Evolutionary conservation across 2,329 filamentous ascomycete species (phyloP), one percentile per base, ranked within the genome.

Genomic region (Westerdykella sp.): DNA sequence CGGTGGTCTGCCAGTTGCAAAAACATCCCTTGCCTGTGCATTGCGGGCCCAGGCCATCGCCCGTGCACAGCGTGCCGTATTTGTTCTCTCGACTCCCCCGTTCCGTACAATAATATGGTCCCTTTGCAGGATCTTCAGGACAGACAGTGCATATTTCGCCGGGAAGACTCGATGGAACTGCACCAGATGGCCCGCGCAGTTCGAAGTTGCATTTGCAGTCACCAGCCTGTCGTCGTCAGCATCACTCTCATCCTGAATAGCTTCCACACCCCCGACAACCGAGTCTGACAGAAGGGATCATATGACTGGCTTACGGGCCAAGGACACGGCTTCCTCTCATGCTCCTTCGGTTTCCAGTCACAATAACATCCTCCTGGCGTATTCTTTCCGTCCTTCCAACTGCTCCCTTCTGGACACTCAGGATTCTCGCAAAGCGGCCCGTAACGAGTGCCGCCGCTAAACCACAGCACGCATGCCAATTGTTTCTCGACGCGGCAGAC

Each of bases 391-490:
- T 41, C 40, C n/a, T 13, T 13, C 40, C 40, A 41, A 12, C 18
- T 41, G 35, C 28, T 34, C 14, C 36, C 39, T 6, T 21, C 6
- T 12, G 30, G 25, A 22, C 44, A 46, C 2, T 18, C 39, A 13
- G 32, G 15, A 13, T 43, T 34, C 16, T 44, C 41, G 39, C 46
- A 49, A n/a, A 46, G 35, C 2, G 43, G 46, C 5, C 46, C 46
- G 32, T 49, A 49, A 5, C 40, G 34, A 11, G 16, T 44, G 6
- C 46, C 44, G 15, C 12, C 18, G 31, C 28, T 43, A 34, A 38
- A 41, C 46, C 43, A 46, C 2, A 46, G 46, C 6, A 49, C 43
- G 37, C 46, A 49, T n/a, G 15, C 34, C 7, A 46, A 37, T 37
- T 40, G 3, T 6, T 22, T 18, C 15, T 39, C 44, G 7, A 46